These are phyloP conservation scores for Ulvella scutata DNA, from an alignment of 139 green algal genomes.

Conservation along the genomic window DNA sequence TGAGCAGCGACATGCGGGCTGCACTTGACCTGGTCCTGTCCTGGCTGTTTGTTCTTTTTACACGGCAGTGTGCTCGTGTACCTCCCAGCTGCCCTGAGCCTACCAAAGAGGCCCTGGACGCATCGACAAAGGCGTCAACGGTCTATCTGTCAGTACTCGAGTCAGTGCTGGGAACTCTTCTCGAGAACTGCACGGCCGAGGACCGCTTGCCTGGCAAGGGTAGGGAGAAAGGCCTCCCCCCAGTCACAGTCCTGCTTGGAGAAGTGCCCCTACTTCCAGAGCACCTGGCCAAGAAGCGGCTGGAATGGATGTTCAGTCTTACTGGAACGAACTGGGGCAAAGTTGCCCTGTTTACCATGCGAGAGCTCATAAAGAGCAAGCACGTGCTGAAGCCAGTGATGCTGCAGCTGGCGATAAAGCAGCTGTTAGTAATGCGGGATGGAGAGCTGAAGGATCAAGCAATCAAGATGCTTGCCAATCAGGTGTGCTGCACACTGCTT, in stretches of 20 bases:
- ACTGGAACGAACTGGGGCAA: background rate
- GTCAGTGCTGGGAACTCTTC: background rate
- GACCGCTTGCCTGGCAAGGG: background rate
- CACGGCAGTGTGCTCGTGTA: background rate
- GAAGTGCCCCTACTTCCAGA: background rate
- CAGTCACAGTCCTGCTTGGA: background rate
- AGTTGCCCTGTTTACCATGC: background rate
- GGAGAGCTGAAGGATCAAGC: background rate
- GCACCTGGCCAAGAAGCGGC: background rate
- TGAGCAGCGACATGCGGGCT: background rate
- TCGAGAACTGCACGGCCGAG: background rate
- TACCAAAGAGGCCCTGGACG: background rate
- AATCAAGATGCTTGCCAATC: background rate
- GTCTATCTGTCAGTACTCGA: background rate
- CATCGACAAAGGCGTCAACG: background rate
- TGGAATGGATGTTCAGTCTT: slow-evolving; percentile 1
- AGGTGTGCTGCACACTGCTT: background rate
- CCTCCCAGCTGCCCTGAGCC: background rate
- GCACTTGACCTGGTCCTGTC: background rate
- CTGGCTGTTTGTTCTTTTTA: background rate
- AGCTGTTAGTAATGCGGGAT: background rate
- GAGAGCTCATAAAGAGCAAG: slow-evolving; percentile 3
- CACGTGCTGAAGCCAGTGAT: background rate
- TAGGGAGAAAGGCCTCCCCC: no score
- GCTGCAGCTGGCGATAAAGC: background rate